These are phyloP conservation scores for Luzula sylvatica DNA, from an alignment of 176 grass and related monocot genomes.

Conservation along the genomic window DNA sequence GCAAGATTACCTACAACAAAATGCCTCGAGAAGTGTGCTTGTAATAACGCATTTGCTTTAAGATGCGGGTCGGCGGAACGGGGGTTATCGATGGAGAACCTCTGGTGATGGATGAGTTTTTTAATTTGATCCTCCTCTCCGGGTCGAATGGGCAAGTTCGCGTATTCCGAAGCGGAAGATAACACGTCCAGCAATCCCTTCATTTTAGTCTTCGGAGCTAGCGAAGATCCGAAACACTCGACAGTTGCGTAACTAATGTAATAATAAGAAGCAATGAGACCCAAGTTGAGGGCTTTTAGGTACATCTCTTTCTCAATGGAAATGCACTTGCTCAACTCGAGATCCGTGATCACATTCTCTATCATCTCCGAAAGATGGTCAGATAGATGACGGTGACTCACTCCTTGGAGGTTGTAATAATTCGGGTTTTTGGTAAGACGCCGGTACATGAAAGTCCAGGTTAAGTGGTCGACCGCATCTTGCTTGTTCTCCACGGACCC, in stretches of 20 bases:
- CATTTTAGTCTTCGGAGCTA: conserved; percentile 80
- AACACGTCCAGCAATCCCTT: conserved; percentile 69
- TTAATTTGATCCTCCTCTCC: conserved; percentile 64
- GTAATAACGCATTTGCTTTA: conserved; percentile 65
- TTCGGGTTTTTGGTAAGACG: conserved; percentile 70
- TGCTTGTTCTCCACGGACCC: conserved; percentile 63
- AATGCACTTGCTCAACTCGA: conserved; percentile 67
- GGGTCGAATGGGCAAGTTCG: conserved; percentile 51
- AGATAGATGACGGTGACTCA: conserved; percentile 75
- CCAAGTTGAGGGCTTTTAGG: conserved; percentile 68
- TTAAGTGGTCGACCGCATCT: conserved; percentile 86
- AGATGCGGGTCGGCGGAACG: conserved; percentile 66
- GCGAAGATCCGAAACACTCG: conserved; percentile 62
- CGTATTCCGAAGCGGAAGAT: conserved; percentile 62
- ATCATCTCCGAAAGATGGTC: conserved; percentile 70
- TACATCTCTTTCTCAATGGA: conserved; percentile 76
- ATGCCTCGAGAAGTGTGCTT: conserved; percentile 80
- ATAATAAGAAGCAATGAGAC: conserved; percentile 79
- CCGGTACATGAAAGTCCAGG: conserved; percentile 80
- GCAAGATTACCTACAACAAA: conserved; percentile 56
- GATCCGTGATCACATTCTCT: conserved; percentile 48
- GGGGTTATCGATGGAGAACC: conserved; percentile 69
- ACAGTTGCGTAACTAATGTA: conserved; percentile 78
- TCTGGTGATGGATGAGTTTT: conserved; percentile 67
- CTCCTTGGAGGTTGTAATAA: conserved; percentile 83